These are phyloP conservation scores for Coprinellus micaceus DNA, from an alignment of 768 basidiomycete genomes.

Conservation along the genomic window DNA sequence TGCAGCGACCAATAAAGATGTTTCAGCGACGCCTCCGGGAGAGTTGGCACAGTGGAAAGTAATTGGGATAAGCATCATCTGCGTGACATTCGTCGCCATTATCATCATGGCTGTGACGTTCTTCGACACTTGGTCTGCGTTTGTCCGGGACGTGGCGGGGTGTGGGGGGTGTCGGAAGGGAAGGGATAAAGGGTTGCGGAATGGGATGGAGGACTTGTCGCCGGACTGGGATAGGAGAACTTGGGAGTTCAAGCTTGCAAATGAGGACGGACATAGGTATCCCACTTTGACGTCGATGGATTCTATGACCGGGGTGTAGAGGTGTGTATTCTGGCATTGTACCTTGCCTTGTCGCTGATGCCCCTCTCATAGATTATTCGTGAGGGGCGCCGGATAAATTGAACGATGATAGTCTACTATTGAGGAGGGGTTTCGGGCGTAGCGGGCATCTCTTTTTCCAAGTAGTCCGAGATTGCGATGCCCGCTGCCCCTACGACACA, in stretches of 20 bases:
- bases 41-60: conserved; percentile 63
- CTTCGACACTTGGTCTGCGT: conserved; percentile 70
- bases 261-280: conserved; percentile 46
- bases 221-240: conserved; percentile 61
- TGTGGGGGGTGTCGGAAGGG: conserved; percentile 23
- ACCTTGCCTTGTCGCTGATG: no score
- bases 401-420: neutral
- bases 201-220: conserved; percentile 37
- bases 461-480: conserved; percentile 44
- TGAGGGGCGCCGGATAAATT: neutral
- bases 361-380: no score
- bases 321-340: no score
- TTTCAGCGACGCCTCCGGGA: conserved; percentile 31
- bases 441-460: conserved; percentile 41
- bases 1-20: conserved; percentile 9
- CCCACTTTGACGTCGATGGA: conserved; percentile 40
- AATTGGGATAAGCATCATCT: conserved; percentile 62
- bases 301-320: conserved; percentile 31
- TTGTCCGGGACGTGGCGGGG: conserved; percentile 48
- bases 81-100: conserved; percentile 54
- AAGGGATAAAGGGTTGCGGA: conserved; percentile 35
- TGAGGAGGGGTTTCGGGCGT: conserved; percentile 4
- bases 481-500: conserved; percentile 47
- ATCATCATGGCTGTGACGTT: conserved; percentile 57
- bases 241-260: conserved; percentile 53